phyloP scores from a whole-genome alignment of 192 early-diverging fungal species.

The Cladochytrium replicatum region DNA sequence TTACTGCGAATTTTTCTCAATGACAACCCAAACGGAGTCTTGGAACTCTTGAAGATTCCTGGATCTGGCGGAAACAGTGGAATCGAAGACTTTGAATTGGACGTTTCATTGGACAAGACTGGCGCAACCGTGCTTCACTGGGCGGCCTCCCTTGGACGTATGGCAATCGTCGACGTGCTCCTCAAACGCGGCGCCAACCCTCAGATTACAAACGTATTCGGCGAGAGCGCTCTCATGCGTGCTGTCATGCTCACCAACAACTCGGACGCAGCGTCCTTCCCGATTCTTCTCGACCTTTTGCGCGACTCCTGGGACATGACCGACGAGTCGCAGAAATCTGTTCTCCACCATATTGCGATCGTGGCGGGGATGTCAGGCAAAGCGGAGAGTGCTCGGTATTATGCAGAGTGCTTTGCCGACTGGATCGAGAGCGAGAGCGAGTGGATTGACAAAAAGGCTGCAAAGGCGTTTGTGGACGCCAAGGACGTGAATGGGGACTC shows the following conservation, averaged over 20 bases:
- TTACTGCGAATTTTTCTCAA: too few relatives aligned
- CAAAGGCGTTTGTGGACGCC: conserved; percentile 49
- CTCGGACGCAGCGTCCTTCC: conserved; percentile 73
- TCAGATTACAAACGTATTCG: conserved; percentile 58
- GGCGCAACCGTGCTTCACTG: conserved; percentile 93
- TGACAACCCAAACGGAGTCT: too few relatives aligned
- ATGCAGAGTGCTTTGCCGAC: conserved; percentile 78
- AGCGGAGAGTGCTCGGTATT: conserved; percentile 68
- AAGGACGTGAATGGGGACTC: conserved; percentile 69
- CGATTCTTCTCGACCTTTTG: conserved; percentile 58
- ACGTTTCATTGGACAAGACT: conserved; percentile 84
- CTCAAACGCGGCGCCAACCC: conserved; percentile 69
- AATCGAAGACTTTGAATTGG: conserved; percentile 67
- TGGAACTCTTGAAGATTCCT: too few relatives aligned
- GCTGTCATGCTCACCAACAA: conserved; percentile 81
- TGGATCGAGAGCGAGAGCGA: conserved; percentile 42
- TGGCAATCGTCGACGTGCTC: conserved; percentile 67
- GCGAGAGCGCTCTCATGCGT: conserved; percentile 83
- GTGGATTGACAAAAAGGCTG: conserved; percentile 29
- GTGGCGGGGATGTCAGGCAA: conserved; percentile 62
- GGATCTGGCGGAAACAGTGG: too few relatives aligned
- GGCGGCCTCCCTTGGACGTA: conserved; percentile 80
- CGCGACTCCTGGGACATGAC: conserved; percentile 61
- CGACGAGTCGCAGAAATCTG: conserved; percentile 71
- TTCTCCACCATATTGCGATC: conserved; percentile 83